These are phyloP conservation scores for Petunia axillaris DNA, from an alignment of 257 asterid genomes.

Conservation along the genomic window DNA sequence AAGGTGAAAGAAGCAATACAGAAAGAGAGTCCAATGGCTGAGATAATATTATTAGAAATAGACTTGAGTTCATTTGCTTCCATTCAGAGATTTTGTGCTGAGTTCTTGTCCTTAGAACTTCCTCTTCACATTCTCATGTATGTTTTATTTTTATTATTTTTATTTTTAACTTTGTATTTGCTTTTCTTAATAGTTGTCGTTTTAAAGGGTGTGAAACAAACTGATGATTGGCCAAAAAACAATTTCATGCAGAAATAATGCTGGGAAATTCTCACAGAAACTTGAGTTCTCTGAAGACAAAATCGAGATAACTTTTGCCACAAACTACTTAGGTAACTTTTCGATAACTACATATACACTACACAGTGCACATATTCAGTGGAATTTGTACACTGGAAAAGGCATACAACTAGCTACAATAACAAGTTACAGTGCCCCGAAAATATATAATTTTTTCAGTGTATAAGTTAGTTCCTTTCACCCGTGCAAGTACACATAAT, in stretches of 20 bases:
- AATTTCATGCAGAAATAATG: constrained; percentile 78
- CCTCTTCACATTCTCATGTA: constrained; percentile 94
- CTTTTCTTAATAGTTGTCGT: background rate
- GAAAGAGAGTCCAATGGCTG: constrained; percentile 61
- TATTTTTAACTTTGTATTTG: background rate
- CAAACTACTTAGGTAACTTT: constrained; percentile 74
- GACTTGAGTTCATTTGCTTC: constrained; percentile 88
- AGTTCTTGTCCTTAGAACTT: constrained; percentile 71
- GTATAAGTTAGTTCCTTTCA: no score
- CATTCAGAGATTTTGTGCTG: constrained; percentile 72
- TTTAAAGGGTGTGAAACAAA: background rate
- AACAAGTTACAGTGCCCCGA: background rate
- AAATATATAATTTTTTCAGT: no score
- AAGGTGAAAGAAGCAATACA: constrained; percentile 59
- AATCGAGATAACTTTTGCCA: constrained; percentile 93
- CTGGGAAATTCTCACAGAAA: constrained; percentile 89
- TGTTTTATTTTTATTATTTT: constrained; percentile 20
- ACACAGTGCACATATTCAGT: no score
- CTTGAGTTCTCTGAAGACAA: constrained; percentile 91
- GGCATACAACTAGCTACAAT: background rate
- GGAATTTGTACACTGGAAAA: no score
- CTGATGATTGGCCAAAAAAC: background rate
- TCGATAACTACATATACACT: no score
- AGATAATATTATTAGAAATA: constrained; percentile 64
- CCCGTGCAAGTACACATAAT: no score